A percentile compares a stretch with the other conserved stretches of the same genome.
Evolutionary conservation across 2,329 filamentous ascomycete species (phyloP).

Genomic region (Mycosphaerelloides madeirae): DNA sequence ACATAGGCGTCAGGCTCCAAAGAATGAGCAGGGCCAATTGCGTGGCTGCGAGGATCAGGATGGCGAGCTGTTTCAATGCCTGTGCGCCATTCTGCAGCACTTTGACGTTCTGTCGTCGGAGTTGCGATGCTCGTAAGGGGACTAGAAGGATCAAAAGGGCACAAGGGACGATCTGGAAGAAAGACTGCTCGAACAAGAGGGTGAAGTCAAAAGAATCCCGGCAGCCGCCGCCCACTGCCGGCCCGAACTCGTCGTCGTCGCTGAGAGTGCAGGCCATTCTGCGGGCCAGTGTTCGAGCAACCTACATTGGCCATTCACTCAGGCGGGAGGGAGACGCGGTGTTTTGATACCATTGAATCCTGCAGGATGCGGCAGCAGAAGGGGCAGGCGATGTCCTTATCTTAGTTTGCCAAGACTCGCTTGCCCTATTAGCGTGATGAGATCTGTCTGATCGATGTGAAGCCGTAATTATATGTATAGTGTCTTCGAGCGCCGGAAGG

Average conservation of each 20-base stretch:
- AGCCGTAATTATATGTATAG: too few species aligned
- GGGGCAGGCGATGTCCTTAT: too few species aligned
- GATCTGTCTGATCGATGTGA: too few species aligned
- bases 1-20: slow-evolving; percentile 12
- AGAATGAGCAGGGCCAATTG: slow-evolving; percentile 16
- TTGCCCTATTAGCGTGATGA: too few species aligned
- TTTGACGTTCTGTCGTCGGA: slow-evolving; percentile 17
- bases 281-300: too few species aligned
- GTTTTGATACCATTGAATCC: too few species aligned
- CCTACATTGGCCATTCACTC: too few species aligned
- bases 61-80: slow-evolving; percentile 12
- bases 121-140: slow-evolving; percentile 11
- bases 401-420: too few species aligned
- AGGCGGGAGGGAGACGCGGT: too few species aligned
- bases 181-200: slow-evolving; percentile 22
- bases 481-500: too few species aligned
- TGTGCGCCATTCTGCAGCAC: slow-evolving; percentile 11
- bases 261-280: slow-evolving; percentile 11
- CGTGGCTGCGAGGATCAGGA: slow-evolving; percentile 11
- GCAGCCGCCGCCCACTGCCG: slow-evolving; percentile 11
- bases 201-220: slow-evolving; percentile 24
- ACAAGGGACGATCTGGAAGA: slow-evolving; percentile 19
- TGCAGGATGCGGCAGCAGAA: too few species aligned
- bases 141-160: slow-evolving; percentile 17
- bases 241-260: slow-evolving; percentile 17